Evolutionary conservation across 78 protist genomes (phyloP).

Genomic region (Ministeria vibrans): DNA sequence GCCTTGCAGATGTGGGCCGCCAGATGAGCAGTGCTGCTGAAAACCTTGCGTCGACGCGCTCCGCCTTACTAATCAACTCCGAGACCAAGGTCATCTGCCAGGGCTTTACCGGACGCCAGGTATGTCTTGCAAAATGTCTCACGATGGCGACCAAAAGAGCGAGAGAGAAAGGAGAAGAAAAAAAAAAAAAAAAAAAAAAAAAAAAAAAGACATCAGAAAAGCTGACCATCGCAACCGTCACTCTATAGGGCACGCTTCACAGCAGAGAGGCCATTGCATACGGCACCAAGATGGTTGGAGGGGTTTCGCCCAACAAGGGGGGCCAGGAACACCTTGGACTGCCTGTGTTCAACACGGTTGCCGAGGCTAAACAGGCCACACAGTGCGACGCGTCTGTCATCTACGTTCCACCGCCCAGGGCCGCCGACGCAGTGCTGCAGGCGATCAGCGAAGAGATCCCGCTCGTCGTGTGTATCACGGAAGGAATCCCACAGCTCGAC

Average conservation of each 20-base stretch:
- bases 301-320: conserved; percentile 91
- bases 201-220: too few species aligned
- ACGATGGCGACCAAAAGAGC: background rate
- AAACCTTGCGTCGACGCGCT: too few species aligned
- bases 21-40: too few species aligned
- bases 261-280: conserved; percentile 86
- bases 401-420: conserved; percentile 84
- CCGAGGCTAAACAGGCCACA: conserved; percentile 71
- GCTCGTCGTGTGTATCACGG: conserved; percentile 93
- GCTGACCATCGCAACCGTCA: too few species aligned
- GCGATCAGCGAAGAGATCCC: conserved; percentile 91
- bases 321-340: conserved; percentile 80
- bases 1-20: too few species aligned
- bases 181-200: too few species aligned
- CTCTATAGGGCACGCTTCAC: conserved; percentile 90
- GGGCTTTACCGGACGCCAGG: conserved; percentile 97
- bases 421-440: conserved; percentile 86
- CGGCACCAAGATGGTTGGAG: conserved; percentile 97
- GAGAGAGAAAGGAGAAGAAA: too few species aligned
- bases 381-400: conserved; percentile 89
- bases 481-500: conserved; percentile 87
- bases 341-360: conserved; percentile 86
- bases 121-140: background rate
- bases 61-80: conserved; percentile 50
- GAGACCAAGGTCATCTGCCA: conserved; percentile 96